phyloP scores from a whole-genome alignment of 805 yeast genomes.

The Lipomyces chichibuensis region DNA sequence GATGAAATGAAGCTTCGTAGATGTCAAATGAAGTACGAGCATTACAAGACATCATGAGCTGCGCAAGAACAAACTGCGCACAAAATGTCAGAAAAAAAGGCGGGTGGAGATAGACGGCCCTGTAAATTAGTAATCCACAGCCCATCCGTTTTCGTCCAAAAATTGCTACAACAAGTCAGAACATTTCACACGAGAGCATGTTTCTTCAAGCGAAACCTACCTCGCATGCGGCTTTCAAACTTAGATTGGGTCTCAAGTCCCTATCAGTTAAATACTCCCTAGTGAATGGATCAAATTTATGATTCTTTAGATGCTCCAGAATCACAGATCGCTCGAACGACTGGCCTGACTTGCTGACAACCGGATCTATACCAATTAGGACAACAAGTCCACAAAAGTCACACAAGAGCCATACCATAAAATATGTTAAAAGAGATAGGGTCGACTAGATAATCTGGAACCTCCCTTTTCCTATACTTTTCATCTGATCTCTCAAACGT shows the following conservation, averaged over 20 bases:
- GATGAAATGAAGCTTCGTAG: background rate
- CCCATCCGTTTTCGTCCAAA: constrained; percentile 38
- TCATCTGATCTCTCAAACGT: constrained; percentile 38
- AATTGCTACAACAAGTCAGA: constrained; percentile 21
- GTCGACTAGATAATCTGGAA: constrained; percentile 48
- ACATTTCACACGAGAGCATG: background rate
- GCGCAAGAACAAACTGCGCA: background rate
- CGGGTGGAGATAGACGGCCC: background rate
- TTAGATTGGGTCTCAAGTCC: constrained; percentile 50
- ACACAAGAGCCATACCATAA: constrained; percentile 26
- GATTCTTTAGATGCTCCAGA: constrained; percentile 46
- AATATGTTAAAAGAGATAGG: constrained; percentile 50
- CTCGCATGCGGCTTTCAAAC: constrained; percentile 48
- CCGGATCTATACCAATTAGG: constrained; percentile 45
- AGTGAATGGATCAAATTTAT: constrained; percentile 50
- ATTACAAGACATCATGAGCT: background rate
- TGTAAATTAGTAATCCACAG: constrained; percentile 33
- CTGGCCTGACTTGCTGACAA: constrained; percentile 51
- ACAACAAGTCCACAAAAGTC: background rate
- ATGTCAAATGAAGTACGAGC: background rate
- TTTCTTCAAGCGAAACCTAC: constrained; percentile 15
- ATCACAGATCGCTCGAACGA: constrained; percentile 50
- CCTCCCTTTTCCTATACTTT: constrained; percentile 38
- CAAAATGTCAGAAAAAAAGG: background rate
- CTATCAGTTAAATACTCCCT: constrained; percentile 44